Conservation (phyloP, 805 yeast species). For the Torulaspora delbrueckii region DNA sequence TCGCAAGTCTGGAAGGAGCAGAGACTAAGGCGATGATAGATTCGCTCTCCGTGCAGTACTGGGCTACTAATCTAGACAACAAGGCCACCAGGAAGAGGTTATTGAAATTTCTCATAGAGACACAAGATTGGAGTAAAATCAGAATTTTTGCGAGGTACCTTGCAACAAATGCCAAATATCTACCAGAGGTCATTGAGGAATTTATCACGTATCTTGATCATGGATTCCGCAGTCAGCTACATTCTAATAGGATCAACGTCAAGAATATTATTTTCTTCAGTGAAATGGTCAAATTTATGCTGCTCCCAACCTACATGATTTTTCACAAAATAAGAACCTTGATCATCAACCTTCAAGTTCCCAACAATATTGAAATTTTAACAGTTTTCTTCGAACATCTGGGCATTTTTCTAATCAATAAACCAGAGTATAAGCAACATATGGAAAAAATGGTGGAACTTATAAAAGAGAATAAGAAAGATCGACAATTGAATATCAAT, state of each 20-base stretch:
- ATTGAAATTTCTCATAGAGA: slow-evolving; percentile 49
- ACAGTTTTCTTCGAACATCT: slow-evolving; percentile 67
- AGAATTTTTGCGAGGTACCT: slow-evolving; percentile 61
- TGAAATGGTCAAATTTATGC: slow-evolving; percentile 71
- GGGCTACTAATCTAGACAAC: slow-evolving; percentile 52
- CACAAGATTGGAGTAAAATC: slow-evolving; percentile 43
- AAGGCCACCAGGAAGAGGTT: slow-evolving; percentile 68
- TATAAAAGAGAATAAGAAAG: slow-evolving; percentile 47
- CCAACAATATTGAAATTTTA: slow-evolving; percentile 63
- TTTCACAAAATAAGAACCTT: slow-evolving; percentile 68
- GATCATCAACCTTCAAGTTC: slow-evolving; percentile 46
- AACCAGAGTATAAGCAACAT: slow-evolving; percentile 50
- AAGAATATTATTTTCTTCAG: slow-evolving; percentile 58
- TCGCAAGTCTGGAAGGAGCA: slow-evolving; percentile 41
- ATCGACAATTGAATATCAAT: slow-evolving; percentile 46
- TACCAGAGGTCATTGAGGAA: slow-evolving; percentile 50
- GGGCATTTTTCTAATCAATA: slow-evolving; percentile 59
- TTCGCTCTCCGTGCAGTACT: slow-evolving; percentile 43
- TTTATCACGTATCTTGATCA: slow-evolving; percentile 51
- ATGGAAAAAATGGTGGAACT: slow-evolving; percentile 62
- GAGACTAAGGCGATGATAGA: slow-evolving; percentile 48
- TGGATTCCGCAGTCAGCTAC: slow-evolving; percentile 57
- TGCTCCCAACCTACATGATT: slow-evolving; percentile 64
- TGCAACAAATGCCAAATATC: slow-evolving; percentile 48
- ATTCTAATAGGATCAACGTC: slow-evolving; percentile 48